These are phyloP conservation scores for Dactylellina cionopaga DNA, from an alignment of 2,329 filamentous ascomycete genomes.

Conservation along the genomic window DNA sequence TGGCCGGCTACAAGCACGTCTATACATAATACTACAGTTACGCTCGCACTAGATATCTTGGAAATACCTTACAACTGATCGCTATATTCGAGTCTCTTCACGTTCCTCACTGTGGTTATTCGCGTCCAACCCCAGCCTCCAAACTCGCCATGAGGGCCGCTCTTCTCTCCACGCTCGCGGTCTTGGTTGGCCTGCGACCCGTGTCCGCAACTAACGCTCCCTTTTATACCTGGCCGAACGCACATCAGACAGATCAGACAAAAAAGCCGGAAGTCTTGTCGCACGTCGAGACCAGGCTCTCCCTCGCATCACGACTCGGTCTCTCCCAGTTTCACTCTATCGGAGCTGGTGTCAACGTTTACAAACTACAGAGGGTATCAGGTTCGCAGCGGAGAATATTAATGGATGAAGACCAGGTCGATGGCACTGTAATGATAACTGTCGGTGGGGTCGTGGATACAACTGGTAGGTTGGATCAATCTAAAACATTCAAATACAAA, in stretches of 20 bases:
- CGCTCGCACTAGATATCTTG: background rate
- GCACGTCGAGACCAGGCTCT: constrained; percentile 26
- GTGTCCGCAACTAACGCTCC: constrained; percentile 37
- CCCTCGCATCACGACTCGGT: constrained; percentile 45
- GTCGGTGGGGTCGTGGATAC: constrained; percentile 38
- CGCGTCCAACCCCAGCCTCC: constrained; percentile 42
- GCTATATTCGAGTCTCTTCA: background rate
- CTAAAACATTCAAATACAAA: no score
- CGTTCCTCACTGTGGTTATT: constrained; percentile 21
- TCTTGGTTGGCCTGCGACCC: constrained; percentile 30
- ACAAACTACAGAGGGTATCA: constrained; percentile 46
- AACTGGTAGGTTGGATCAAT: constrained; percentile 13
- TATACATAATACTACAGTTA: no score
- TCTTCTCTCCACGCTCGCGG: constrained; percentile 39
- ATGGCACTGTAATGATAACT: constrained; percentile 32
- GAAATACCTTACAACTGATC: background rate
- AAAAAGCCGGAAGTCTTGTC: constrained; percentile 38
- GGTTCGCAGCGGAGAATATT: constrained; percentile 31
- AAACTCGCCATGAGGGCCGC: constrained; percentile 36
- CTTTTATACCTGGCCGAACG: constrained; percentile 50
- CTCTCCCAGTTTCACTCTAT: constrained; percentile 52
- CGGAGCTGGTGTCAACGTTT: constrained; percentile 32
- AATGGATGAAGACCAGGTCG: constrained; percentile 34
- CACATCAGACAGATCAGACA: constrained; percentile 11
- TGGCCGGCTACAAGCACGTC: background rate